Evolutionary conservation across 2,329 filamentous ascomycete genomes (phyloP), one percentile per base, ranked within the genome.

Genomic region (Talaromyces albobiverticillius): DNA sequence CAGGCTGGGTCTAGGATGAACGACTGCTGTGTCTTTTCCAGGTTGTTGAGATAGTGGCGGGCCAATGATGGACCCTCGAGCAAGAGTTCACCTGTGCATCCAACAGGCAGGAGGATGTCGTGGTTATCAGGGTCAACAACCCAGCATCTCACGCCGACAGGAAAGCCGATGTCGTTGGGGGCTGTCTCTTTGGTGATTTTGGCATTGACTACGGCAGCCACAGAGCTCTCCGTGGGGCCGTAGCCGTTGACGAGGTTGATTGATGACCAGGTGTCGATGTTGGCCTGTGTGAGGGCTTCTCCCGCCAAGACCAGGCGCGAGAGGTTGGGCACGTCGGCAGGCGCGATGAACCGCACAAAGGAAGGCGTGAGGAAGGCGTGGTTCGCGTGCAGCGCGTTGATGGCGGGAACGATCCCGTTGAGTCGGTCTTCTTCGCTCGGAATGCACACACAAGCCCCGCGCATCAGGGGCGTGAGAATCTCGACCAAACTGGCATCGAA

Each of bases 301-400:
- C 75, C 64, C 54, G 66, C 70, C 62, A 16, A 80, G 63, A 2
- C 68, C 70, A 14, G 73, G 65, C 4, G 79, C 69, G 5, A 76
- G 72, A 48, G 70, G 63, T 0, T 73, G 66, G 11, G 50, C 32
- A 56, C 54, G 13, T 56, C 54, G 13, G 45, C 41, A 18, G 54
- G 54, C n/a, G 71, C 66, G 10, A 80, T 53, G 3, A 78, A 67
- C 2, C 73, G 67, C 0, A 82, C 82, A n/a, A 87, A 75, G 0
- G 82, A 76, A 0, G 83, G 80, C 0, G 84, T 87, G 65, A 87
- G 76, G 59, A 82, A 81, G 0, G 76, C 79, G 71, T 78, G 80
- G 40, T 77, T 81, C 26, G 80, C 76, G 6, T 72, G 67, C 74
- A 82, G 79, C 0, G 70, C 64, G 3, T 75, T 73, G 36, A 85